These are phyloP conservation scores for Claviceps paspali DNA, from an alignment of 2,329 filamentous ascomycete species.

Conservation along the genomic window DNA sequence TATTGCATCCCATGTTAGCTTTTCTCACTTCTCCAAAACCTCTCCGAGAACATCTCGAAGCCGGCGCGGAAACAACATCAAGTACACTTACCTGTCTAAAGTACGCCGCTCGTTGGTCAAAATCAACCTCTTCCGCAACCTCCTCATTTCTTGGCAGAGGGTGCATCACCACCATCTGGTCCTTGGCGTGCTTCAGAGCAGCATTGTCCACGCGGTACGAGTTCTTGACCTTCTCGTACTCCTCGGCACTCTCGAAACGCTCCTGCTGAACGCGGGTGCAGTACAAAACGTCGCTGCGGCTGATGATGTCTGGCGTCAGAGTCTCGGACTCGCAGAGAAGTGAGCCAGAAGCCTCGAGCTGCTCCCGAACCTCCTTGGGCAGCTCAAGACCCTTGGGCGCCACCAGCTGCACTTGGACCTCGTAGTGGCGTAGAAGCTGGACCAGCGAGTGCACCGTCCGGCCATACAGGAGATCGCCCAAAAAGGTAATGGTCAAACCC, in stretches of 20 bases:
- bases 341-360: constrained; percentile 60
- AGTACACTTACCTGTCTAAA: constrained; percentile 95
- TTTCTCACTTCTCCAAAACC: too few relatives aligned
- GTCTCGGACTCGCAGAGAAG: constrained; percentile 60
- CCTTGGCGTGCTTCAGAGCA: constrained; percentile 81
- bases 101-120: constrained; percentile 91
- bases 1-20: neutral
- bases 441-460: constrained; percentile 90
- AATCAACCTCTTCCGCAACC: constrained; percentile 90
- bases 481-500: constrained; percentile 89
- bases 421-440: constrained; percentile 89
- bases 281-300: constrained; percentile 81
- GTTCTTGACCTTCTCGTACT: constrained; percentile 81
- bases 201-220: constrained; percentile 81
- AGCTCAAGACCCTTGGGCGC: constrained; percentile 66
- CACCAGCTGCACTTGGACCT: constrained; percentile 85
- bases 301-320: constrained; percentile 76
- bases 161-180: constrained; percentile 87
- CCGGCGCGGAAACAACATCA: too few relatives aligned
- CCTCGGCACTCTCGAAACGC: constrained; percentile 65
- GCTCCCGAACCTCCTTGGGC: constrained; percentile 57
- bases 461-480: constrained; percentile 84
- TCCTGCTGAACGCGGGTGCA: constrained; percentile 96
- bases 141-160: constrained; percentile 87
- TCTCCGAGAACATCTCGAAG: too few relatives aligned